These are phyloP conservation scores for Obelidium mucronatum DNA, from an alignment of 192 early-diverging fungal species.

Conservation along the genomic window DNA sequence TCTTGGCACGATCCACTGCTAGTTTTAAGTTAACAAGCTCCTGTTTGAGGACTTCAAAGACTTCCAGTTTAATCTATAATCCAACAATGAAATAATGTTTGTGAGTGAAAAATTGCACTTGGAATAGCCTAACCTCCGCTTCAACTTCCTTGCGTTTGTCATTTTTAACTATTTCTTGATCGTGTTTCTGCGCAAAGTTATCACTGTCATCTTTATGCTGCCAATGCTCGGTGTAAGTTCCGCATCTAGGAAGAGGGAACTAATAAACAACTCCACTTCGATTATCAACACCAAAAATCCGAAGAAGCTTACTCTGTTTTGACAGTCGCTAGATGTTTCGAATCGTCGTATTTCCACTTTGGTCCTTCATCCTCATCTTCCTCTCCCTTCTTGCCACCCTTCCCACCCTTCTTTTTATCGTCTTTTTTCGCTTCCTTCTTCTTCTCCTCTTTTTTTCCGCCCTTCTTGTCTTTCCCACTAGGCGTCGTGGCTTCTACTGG, in stretches of 20 bases:
- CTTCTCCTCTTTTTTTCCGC: slow-evolving; percentile 31
- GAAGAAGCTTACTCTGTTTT: slow-evolving; percentile 46
- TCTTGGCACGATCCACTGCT: slow-evolving; percentile 62
- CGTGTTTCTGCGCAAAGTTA: slow-evolving; percentile 71
- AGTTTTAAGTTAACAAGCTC: slow-evolving; percentile 68
- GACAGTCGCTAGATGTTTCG: slow-evolving; percentile 50
- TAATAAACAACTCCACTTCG: slow-evolving; percentile 6
- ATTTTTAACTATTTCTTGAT: slow-evolving; percentile 68
- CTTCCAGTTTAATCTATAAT: slow-evolving; percentile 60
- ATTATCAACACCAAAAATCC: background rate
- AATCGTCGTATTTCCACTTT: slow-evolving; percentile 58
- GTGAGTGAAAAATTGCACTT: background rate
- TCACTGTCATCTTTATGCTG: slow-evolving; percentile 61
- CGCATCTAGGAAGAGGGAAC: slow-evolving; percentile 19
- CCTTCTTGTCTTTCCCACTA: slow-evolving; percentile 11
- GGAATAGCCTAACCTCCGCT: slow-evolving; percentile 51
- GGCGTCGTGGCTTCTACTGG: slow-evolving; percentile 28
- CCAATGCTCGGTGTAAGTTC: slow-evolving; percentile 56
- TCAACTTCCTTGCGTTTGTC: slow-evolving; percentile 67
- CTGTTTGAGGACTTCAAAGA: slow-evolving; percentile 66
- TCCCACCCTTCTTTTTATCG: slow-evolving; percentile 36
- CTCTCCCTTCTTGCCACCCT: slow-evolving; percentile 43
- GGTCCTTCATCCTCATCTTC: slow-evolving; percentile 43
- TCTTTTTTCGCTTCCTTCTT: slow-evolving; percentile 43
- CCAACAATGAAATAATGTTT: slow-evolving; percentile 2